Conservation (phyloP, 129 eudicot species). For the Logfia minima region DNA sequence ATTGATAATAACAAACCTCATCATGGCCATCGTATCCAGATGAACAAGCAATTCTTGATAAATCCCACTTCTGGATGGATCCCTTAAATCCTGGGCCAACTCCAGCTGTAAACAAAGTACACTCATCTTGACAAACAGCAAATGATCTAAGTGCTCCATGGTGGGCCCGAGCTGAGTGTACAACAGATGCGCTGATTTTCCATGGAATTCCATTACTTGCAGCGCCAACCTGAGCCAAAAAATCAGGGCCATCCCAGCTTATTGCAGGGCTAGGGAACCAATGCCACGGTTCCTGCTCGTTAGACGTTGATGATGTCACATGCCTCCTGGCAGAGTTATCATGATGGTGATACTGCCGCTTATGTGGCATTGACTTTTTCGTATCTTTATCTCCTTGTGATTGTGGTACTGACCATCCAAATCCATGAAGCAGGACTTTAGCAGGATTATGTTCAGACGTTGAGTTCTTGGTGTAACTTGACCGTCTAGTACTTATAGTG, state of each 20-base stretch:
- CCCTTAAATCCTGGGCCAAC: slow-evolving; percentile 98
- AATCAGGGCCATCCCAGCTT: slow-evolving; percentile 83
- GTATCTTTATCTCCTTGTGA: slow-evolving; percentile 56
- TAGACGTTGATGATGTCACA: slow-evolving; percentile 33
- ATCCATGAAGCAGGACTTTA: slow-evolving; percentile 57
- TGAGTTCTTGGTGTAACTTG: slow-evolving; percentile 44
- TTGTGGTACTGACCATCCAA: slow-evolving; percentile 90
- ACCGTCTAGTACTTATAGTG: slow-evolving; percentile 39
- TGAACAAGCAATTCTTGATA: slow-evolving; percentile 57
- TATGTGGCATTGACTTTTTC: slow-evolving; percentile 45
- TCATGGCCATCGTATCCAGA: slow-evolving; percentile 92
- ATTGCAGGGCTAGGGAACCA: slow-evolving; percentile 96
- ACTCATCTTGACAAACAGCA: slow-evolving; percentile 79
- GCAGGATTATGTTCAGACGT: slow-evolving; percentile 57
- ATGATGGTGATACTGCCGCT: slow-evolving; percentile 36
- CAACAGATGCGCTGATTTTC: slow-evolving; percentile 88
- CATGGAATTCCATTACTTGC: slow-evolving; percentile 87
- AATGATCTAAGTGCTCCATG: slow-evolving; percentile 85
- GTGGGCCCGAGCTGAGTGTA: slow-evolving; percentile 86
- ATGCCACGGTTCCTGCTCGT: slow-evolving; percentile 79
- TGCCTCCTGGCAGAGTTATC: slow-evolving; percentile 41
- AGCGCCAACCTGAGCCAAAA: slow-evolving; percentile 68
- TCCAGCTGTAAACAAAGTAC: slow-evolving; percentile 83
- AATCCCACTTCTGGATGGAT: slow-evolving; percentile 90
- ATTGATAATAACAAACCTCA: slow-evolving; percentile 55